Conservation (phyloP, 1,284 basidiomycete genomes). For the Cutaneotrichosporon dermatis region DNA sequence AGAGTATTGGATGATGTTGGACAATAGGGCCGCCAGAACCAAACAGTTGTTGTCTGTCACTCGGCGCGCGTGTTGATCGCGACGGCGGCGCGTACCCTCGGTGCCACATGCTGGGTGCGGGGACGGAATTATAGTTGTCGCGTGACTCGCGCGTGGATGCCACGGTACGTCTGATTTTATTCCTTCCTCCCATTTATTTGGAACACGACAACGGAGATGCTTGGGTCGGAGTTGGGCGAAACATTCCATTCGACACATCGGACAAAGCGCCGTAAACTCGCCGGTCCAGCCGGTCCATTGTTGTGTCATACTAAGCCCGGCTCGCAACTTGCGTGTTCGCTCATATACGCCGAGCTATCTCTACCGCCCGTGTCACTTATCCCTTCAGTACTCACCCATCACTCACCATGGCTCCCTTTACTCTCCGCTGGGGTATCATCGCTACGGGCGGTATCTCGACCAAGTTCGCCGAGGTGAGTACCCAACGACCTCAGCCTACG, state of each 20-base stretch:
- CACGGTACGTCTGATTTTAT: too few relatives aligned
- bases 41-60: neutral
- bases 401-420: slow-evolving; percentile 19
- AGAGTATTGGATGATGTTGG: neutral
- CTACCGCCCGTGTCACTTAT: too few relatives aligned
- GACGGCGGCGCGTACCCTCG: neutral
- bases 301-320: too few relatives aligned
- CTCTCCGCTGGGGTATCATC: slow-evolving; percentile 49
- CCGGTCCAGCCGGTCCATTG: too few relatives aligned
- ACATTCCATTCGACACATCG: neutral
- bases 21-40: neutral
- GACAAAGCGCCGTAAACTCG: neutral
- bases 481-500: neutral
- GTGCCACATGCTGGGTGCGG: neutral
- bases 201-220: too few relatives aligned
- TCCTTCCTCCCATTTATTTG: too few relatives aligned
- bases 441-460: slow-evolving; percentile 47
- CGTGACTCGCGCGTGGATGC: neutral
- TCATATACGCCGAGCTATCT: too few relatives aligned
- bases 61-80: neutral
- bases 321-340: too few relatives aligned
- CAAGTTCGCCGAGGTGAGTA: slow-evolving; percentile 36
- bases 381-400: neutral
- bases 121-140: neutral
- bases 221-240: too few relatives aligned